Evolutionary conservation across 805 yeast genomes (phyloP), one percentile per base, ranked within the genome.

Genomic region (Wickerhamiella brachini): DNA sequence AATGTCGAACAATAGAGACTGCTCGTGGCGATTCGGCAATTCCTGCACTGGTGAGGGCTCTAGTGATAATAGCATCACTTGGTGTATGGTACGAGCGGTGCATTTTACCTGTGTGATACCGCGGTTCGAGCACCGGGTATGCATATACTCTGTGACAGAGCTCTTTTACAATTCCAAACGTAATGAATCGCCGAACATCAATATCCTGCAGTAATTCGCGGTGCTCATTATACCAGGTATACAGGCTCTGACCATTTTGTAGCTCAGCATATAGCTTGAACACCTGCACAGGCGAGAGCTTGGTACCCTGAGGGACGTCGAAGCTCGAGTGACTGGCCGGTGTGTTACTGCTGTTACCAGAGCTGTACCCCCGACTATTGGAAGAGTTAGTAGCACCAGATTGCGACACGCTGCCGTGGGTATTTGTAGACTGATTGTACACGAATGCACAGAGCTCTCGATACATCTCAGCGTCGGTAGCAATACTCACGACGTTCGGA

Each of bases 361-460:
- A 45, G 37, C 37, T 23, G 12, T 29, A 29, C 20, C 41, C 41
- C 4, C 41, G 17, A 10, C 41, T 37, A 17, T 37, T 15, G 7
- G 41, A 15, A 15, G 44, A 41, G 6, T 3, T 12, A 8, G 44
- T 20, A 2, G 24, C 24, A 3, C 44, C 44, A 2, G 44, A 41
- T 23, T 44, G 46, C 3, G 46, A 23, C 13, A 21, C 6, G 23
- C 24, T 29, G 17, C 10, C 3, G 8, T 18, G 38, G 47, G 37
- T 34, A 71, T 58, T 46, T 45, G 44, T 34, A 12, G 57, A 31
- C 43, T 34, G 23, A n/a, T 15, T 57, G 41, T 78, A 66, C 1
- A 88, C 89, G 60, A 87, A 93, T 1, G 81, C 78, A 62, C 85
- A 95, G 63, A 97, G 90, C 58, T 88, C 95, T 10, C 77, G 74